Evolutionary conservation across 1,284 basidiomycete genomes (phyloP).

Genomic region (Wolfiporia cocos): DNA sequence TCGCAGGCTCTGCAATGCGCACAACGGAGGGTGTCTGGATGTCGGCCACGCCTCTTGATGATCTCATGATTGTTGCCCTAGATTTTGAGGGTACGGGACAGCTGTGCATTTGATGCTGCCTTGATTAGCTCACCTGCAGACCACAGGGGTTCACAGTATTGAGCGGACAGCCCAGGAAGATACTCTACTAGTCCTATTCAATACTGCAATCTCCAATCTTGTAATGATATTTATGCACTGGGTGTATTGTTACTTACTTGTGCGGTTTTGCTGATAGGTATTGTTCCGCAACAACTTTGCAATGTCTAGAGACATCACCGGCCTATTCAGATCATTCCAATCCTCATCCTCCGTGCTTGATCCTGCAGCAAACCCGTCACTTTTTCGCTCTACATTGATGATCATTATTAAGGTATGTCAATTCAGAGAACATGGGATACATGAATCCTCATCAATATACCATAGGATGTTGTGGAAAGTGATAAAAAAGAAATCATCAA

Average conservation of each 20-base stretch:
- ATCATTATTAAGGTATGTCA: constrained; percentile 58
- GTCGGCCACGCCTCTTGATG: constrained; percentile 56
- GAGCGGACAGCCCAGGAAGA: constrained; percentile 61
- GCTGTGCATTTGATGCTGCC: neutral
- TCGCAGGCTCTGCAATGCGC: constrained; percentile 61
- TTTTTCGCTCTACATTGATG: constrained; percentile 53
- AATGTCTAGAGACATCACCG: constrained; percentile 49
- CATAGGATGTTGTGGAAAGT: constrained; percentile 42
- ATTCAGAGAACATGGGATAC: neutral
- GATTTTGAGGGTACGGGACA: constrained; percentile 51
- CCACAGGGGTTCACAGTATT: constrained; percentile 55
- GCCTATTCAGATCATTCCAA: constrained; percentile 60
- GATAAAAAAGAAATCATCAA: constrained; percentile 48
- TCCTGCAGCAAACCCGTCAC: constrained; percentile 46
- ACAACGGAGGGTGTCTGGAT: constrained; percentile 69
- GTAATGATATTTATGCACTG: constrained; percentile 23
- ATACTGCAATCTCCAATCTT: constrained; percentile 58
- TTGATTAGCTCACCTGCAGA: neutral
- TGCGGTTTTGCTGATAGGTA: constrained; percentile 29
- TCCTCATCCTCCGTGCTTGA: constrained; percentile 54
- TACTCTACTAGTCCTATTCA: constrained; percentile 55
- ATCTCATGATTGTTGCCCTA: constrained; percentile 48
- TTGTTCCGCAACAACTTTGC: constrained; percentile 64
- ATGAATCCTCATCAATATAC: constrained; percentile 21
- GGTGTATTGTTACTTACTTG: neutral